These are phyloP conservation scores for Thraustochytrium sp. DNA, from an alignment of 352 stramenopile species.

Conservation along the genomic window DNA sequence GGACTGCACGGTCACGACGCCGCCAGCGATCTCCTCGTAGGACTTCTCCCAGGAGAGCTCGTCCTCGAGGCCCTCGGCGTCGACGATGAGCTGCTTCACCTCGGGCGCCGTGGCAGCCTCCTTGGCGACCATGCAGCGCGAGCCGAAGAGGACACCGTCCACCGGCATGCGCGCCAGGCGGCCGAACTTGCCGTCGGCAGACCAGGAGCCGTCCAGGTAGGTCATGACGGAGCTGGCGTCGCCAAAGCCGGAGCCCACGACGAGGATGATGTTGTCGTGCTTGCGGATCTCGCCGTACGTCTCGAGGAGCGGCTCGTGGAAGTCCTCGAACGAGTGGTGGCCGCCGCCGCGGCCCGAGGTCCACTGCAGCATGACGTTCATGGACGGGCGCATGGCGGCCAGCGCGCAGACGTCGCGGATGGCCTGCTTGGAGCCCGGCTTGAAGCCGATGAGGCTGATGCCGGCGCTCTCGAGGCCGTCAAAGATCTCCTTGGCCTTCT, in stretches of 20 bases:
- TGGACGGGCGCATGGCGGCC: constrained; percentile 57
- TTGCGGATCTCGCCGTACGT: constrained; percentile 69
- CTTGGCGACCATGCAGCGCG: constrained; percentile 73
- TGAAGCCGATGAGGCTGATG: constrained; percentile 73
- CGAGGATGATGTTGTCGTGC: constrained; percentile 69
- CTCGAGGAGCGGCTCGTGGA: constrained; percentile 65
- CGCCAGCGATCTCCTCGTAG: constrained; percentile 64
- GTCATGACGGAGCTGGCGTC: constrained; percentile 68
- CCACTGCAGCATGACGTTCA: constrained; percentile 77
- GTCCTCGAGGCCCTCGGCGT: constrained; percentile 63
- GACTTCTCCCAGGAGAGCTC: constrained; percentile 69
- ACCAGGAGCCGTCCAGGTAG: constrained; percentile 76
- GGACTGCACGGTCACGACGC: constrained; percentile 70
- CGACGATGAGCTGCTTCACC: constrained; percentile 73
- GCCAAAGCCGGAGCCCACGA: constrained; percentile 74
- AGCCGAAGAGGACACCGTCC: constrained; percentile 71
- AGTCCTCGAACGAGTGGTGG: constrained; percentile 79
- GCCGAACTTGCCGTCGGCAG: constrained; percentile 55
- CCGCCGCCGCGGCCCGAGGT: constrained; percentile 71
- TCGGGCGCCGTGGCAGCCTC: constrained; percentile 70
- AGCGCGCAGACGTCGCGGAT: constrained; percentile 72
- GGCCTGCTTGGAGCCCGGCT: constrained; percentile 67
- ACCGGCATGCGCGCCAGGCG: constrained; percentile 62
- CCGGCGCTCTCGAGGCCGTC: constrained; percentile 53
- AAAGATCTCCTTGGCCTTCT: constrained; percentile 71